Conservation (phyloP, 371 early-diverging fungal species). For the Saksenaea oblongispora region DNA sequence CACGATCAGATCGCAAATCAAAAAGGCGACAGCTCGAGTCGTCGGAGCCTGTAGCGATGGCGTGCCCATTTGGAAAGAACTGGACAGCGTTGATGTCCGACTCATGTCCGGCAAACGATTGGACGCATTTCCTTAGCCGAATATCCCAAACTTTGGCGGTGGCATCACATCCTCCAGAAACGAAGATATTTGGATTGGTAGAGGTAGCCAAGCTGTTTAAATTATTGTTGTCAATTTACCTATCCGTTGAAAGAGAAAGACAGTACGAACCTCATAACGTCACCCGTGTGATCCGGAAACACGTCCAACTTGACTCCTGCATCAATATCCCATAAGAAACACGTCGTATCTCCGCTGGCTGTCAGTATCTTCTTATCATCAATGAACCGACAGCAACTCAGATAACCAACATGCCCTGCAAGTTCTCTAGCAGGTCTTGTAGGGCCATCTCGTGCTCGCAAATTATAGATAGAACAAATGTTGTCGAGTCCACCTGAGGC, state of each 20-base stretch:
- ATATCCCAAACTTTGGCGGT: constrained; percentile 98
- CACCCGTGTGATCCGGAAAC: constrained; percentile 97
- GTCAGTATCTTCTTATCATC: constrained; percentile 94
- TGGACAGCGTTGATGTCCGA: constrained; percentile 97
- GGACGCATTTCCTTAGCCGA: constrained; percentile 88
- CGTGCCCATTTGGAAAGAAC: constrained; percentile 96
- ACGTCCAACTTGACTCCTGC: constrained; percentile 92
- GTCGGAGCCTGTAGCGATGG: constrained; percentile 94
- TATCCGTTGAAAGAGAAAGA: neutral
- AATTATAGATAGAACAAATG: constrained; percentile 95
- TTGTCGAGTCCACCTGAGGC: constrained; percentile 99
- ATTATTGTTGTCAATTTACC: neutral
- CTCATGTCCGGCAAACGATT: constrained; percentile 95
- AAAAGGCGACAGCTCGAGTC: constrained; percentile 95
- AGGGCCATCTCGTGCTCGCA: constrained; percentile 87
- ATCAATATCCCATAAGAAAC: constrained; percentile 99
- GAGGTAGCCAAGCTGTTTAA: constrained; percentile 43
- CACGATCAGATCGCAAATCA: constrained; percentile 93
- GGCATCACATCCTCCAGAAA: constrained; percentile 95
- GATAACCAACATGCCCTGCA: constrained; percentile 93
- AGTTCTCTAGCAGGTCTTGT: constrained; percentile 94
- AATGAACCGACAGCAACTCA: constrained; percentile 95
- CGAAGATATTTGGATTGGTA: constrained; percentile 91
- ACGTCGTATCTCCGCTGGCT: constrained; percentile 96
- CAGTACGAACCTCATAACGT: constrained; percentile 87